Evolutionary conservation across 257 asterid species (phyloP).

Genomic region (Rauvolfia tetraphylla): DNA sequence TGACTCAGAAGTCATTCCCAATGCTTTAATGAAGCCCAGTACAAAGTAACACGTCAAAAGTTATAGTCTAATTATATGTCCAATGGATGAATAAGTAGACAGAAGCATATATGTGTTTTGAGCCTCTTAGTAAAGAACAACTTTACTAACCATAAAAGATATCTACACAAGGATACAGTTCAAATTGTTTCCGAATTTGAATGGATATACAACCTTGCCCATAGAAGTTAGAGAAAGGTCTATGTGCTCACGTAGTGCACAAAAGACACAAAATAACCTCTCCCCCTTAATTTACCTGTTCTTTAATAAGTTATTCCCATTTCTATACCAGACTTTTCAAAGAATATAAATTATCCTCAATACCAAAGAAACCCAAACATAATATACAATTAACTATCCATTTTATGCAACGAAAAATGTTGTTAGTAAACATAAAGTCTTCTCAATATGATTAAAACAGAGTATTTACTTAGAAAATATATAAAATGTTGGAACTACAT

Average conservation of each 20-base stretch:
- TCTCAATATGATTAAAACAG: not conserved
- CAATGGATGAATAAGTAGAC: not conserved
- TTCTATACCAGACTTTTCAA: not conserved
- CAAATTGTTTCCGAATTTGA: slow-evolving; percentile 53
- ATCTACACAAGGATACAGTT: slow-evolving; percentile 62
- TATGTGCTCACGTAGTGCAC: slow-evolving; percentile 49
- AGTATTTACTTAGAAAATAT: slow-evolving; percentile 5
- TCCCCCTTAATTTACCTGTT: not conserved
- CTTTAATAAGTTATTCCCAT: slow-evolving; percentile 9
- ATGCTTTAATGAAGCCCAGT: not conserved
- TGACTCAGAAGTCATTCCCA: not conserved
- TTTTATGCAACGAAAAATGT: not conserved
- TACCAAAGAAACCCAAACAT: not conserved
- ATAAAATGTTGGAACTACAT: slow-evolving; percentile 20
- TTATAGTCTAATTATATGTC: not conserved
- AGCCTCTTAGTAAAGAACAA: too few relatives aligned
- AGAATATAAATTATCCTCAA: not conserved
- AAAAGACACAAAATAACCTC: slow-evolving; percentile 53
- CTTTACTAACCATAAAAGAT: not conserved
- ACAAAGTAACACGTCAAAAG: not conserved
- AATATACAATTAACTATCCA: not conserved
- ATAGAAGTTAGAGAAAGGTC: slow-evolving; percentile 33
- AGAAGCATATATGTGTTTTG: not conserved
- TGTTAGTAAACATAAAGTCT: not conserved
- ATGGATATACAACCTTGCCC: slow-evolving; percentile 41